These are phyloP conservation scores for Irpex rosettiformis DNA, from an alignment of 1,284 basidiomycete genomes.

Conservation along the genomic window DNA sequence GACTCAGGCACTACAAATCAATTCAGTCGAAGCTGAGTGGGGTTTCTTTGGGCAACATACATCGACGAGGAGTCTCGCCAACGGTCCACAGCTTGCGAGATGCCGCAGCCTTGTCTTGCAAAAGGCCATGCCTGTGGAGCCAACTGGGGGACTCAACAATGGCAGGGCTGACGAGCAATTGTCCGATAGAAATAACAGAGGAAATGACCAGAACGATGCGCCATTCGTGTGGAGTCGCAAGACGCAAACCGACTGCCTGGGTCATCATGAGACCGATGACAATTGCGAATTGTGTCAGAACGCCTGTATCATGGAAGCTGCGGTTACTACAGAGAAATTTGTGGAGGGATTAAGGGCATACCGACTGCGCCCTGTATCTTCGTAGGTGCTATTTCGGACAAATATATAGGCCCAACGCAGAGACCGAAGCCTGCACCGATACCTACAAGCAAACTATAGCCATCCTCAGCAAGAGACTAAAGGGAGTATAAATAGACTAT, in stretches of 20 bases:
- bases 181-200: constrained; percentile 51
- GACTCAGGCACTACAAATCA: constrained; percentile 14
- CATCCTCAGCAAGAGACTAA: not conserved
- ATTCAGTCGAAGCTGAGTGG: not conserved
- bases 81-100: constrained; percentile 49
- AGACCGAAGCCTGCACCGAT: constrained; percentile 81
- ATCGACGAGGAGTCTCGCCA: constrained; percentile 2
- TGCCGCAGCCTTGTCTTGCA: constrained; percentile 46
- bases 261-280: constrained; percentile 82
- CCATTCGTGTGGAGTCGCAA: constrained; percentile 69
- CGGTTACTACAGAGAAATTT: constrained; percentile 9
- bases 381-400: constrained; percentile 78
- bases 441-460: constrained; percentile 69
- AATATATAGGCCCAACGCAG: constrained; percentile 83
- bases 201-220: constrained; percentile 72
- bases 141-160: constrained; percentile 71
- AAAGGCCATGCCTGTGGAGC: constrained; percentile 47
- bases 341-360: constrained; percentile 28
- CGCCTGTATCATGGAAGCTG: constrained; percentile 44
- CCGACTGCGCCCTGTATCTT: constrained; percentile 73
- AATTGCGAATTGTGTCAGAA: constrained; percentile 86
- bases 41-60: not conserved
- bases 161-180: constrained; percentile 50
- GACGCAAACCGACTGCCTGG: constrained; percentile 61
- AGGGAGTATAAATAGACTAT: not conserved